Base-by-base conservation (phyloP, 352 stramenopile genomes). In the Achlya hypogyna region DNA sequence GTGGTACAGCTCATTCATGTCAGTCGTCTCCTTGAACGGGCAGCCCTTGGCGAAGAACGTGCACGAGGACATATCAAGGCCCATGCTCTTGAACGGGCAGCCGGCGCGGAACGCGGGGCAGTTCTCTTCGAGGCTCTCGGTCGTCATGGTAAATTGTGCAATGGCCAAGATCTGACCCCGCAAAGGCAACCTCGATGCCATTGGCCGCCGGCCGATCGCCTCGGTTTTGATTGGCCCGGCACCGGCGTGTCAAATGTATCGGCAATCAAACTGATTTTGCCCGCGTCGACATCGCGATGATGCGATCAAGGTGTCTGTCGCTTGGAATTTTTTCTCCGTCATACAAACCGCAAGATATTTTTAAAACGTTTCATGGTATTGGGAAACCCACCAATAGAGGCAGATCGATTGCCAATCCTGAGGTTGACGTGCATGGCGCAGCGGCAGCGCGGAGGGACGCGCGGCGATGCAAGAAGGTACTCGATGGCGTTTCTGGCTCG, bases 31-130 rank as follows among this genome's bases (percentile, higher is more conserved):
- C 27, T 67, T 67, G 51, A 67, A 67, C 9, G 43, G 60, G 29
- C 60, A 67, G n/a, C 60, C 60, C 29, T 56, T 23, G 20, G 45
- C 31, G 42, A 67, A 67, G 51, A 60, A 67, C 20, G 60, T 31
- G 43, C 60, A 67, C 6, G 22, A 53, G 22, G 45, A 5, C 4
- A 35, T 45, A 18, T 18, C 12, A 18, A 23, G 5, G 18, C 14
- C 34, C 4, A 28, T 22, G 14, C 31, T 16, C 45, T 43, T 49
- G 47, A 67, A 67, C 4, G 60, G 60, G 28, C 60, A 67, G 22
- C 47, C 45, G n/a, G 40, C 20, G 3, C 22, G 23, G 32, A 67
- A 67, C 27, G 60, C 60, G 4, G 60, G 60, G 51, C 60, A 67
- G 29, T 54, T 45, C 38, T 45, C 38, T 45, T 45, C 38, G 38